phyloP scores from a whole-genome alignment of 106 monocot genomes.

The Apostasia shenzhenica region DNA sequence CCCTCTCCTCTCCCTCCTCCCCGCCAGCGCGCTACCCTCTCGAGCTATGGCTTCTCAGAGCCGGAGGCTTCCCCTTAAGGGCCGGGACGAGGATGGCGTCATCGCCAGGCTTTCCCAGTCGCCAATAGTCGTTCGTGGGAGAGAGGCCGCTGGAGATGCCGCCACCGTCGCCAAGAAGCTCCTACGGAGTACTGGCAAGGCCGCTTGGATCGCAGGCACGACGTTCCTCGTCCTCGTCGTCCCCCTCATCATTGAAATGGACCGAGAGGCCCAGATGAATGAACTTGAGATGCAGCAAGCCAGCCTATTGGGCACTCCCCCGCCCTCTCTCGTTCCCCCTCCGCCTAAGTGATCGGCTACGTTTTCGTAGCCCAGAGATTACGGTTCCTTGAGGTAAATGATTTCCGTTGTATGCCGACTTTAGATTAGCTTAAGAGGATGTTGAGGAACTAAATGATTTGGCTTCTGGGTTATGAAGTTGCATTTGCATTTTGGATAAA shows the following conservation, averaged over 20 bases:
- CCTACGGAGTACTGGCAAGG: conserved; percentile 64
- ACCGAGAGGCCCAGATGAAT: conserved; percentile 70
- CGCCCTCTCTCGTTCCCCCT: conserved; percentile 19
- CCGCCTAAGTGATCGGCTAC: conserved; percentile 11
- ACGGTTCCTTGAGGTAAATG: conserved; percentile 4
- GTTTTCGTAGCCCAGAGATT: not conserved
- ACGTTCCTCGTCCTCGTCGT: conserved; percentile 74
- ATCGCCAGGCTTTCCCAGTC: conserved; percentile 53
- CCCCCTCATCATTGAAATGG: conserved; percentile 84
- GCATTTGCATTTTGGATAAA: too few species aligned
- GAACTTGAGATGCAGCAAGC: conserved; percentile 78
- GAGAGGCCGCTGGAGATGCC: conserved; percentile 36
- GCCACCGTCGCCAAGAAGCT: conserved; percentile 57
- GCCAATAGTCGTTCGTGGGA: conserved; percentile 44
- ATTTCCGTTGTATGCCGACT: too few species aligned
- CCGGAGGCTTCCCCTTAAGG: not conserved
- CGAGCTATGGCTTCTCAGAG: not conserved
- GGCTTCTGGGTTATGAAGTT: too few species aligned
- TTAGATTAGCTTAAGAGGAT: too few species aligned
- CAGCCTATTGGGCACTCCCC: conserved; percentile 54
- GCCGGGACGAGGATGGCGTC: conserved; percentile 17
- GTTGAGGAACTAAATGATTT: too few species aligned
- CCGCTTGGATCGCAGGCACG: conserved; percentile 86
- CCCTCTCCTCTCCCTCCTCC: too few species aligned
- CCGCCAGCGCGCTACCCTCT: too few species aligned